These are phyloP conservation scores for Chimonanthus salicifolius DNA, from an alignment of 164 flowering plant genomes.

Conservation along the genomic window DNA sequence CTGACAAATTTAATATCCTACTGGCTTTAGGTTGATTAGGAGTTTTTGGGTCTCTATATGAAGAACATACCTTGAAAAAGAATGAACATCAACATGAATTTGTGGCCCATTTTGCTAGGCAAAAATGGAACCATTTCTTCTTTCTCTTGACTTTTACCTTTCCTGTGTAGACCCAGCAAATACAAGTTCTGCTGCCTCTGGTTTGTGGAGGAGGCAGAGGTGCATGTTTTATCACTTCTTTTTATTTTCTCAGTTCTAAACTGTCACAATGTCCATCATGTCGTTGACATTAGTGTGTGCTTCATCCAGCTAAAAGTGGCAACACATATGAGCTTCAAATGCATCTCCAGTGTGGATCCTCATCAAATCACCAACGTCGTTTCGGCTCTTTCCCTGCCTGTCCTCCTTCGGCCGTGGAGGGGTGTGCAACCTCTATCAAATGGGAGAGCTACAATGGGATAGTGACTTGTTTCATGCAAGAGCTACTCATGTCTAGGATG, in stretches of 20 bases:
- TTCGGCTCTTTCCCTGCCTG: conserved; percentile 22
- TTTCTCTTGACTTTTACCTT: conserved; percentile 7
- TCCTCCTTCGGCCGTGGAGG: conserved; percentile 31
- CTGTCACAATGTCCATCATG: background rate
- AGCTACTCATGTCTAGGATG: conserved; percentile 19
- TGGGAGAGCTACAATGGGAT: conserved; percentile 4
- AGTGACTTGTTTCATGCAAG: conserved; percentile 13
- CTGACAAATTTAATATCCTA: background rate
- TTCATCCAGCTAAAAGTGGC: conserved; percentile 24
- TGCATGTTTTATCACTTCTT: conserved; percentile 9
- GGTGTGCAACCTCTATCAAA: conserved; percentile 2
- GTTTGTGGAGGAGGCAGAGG: conserved; percentile 19
- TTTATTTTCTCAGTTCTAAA: too few species aligned
- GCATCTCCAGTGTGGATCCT: conserved; percentile 1
- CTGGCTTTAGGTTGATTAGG: background rate
- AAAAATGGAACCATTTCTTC: background rate
- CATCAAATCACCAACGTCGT: conserved; percentile 9
- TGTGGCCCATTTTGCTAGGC: background rate
- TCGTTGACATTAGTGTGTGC: conserved; percentile 3
- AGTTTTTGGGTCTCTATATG: too few species aligned
- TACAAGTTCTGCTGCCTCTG: conserved; percentile 13
- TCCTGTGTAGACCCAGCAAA: conserved; percentile 10
- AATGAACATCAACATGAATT: background rate
- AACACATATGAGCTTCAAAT: background rate
- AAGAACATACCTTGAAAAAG: too few species aligned